These are phyloP conservation scores for Paracoccidioides lutzii DNA, from an alignment of 2,329 filamentous ascomycete species.

Conservation along the genomic window DNA sequence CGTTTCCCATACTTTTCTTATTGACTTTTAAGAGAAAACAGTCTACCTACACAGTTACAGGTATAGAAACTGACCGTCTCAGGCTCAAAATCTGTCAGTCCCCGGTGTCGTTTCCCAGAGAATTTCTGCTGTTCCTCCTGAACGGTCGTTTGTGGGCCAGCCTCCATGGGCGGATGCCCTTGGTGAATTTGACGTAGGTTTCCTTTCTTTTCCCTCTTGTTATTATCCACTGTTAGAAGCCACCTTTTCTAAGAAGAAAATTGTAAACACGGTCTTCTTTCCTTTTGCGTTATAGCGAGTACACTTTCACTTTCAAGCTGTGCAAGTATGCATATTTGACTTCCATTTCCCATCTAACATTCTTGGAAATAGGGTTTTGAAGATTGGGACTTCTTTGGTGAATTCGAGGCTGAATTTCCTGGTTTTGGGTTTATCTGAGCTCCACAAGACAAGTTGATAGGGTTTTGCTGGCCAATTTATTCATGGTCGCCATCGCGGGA, in stretches of 20 bases:
- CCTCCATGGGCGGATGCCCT: background rate
- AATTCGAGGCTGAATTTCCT: slow-evolving; percentile 4
- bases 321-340: background rate
- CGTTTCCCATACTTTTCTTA: background rate
- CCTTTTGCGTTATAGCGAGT: background rate
- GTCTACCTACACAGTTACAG: background rate
- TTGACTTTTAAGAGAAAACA: background rate
- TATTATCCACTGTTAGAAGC: background rate
- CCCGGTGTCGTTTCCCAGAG: background rate
- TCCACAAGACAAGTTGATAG: background rate
- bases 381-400: slow-evolving; percentile 10
- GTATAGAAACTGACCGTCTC: background rate
- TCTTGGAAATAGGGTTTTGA: slow-evolving; percentile 4
- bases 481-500: background rate
- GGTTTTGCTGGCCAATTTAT: background rate
- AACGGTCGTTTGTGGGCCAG: background rate
- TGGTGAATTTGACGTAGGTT: slow-evolving; percentile 6
- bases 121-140: background rate
- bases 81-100: background rate
- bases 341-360: background rate
- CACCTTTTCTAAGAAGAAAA: background rate
- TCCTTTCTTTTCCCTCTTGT: background rate
- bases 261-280: background rate
- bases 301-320: background rate
- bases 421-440: background rate